Conservation (phyloP, 306 rosid genomes). For the Mimosa bimucronata region DNA sequence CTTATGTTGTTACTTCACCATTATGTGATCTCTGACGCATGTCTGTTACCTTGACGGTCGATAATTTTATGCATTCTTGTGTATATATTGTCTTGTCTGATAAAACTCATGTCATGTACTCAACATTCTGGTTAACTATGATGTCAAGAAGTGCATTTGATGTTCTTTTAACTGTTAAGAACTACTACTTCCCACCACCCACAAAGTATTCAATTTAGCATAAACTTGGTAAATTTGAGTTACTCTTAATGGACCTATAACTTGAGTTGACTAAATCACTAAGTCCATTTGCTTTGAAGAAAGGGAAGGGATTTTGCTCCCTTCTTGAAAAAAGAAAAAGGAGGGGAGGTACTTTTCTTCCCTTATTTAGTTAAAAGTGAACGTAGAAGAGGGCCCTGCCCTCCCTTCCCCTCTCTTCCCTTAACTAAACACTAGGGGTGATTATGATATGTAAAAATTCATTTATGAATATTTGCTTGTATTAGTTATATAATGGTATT, state of each 20-base stretch:
- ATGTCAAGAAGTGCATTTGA: background rate
- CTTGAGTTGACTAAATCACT: background rate
- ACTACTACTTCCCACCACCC: background rate
- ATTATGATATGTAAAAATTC: conserved; percentile 21
- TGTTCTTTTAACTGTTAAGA: background rate
- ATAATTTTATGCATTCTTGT: background rate
- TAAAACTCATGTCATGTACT: background rate
- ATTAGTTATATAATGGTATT: conserved; percentile 11
- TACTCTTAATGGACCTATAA: conserved; percentile 3
- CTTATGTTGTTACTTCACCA: background rate
- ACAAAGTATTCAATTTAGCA: background rate
- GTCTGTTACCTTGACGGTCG: background rate
- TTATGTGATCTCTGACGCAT: background rate
- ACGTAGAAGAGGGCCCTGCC: background rate
- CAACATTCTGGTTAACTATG: background rate
- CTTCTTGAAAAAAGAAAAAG: no score
- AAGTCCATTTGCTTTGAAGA: background rate
- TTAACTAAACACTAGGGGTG: background rate
- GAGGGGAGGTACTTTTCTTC: no score
- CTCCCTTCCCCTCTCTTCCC: no score
- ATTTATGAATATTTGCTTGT: conserved; percentile 10
- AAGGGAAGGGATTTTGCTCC: background rate
- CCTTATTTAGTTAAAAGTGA: background rate
- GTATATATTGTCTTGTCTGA: background rate
- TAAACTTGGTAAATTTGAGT: background rate